These are phyloP conservation scores for Rugonectria rugulosa DNA, from an alignment of 2,329 filamentous ascomycete species.

Conservation along the genomic window DNA sequence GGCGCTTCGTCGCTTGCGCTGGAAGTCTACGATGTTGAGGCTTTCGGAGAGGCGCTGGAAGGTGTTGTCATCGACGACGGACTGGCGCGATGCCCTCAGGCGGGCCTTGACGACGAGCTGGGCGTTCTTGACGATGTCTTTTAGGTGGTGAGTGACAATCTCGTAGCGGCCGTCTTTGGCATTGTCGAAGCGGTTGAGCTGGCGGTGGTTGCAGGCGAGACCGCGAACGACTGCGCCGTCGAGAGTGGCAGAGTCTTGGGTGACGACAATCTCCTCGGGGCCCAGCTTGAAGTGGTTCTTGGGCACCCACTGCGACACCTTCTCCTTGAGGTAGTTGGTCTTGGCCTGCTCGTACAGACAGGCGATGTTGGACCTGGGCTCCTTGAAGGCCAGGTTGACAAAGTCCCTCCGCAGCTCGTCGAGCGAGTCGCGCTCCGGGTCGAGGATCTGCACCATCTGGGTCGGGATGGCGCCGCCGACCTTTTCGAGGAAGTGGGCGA, in stretches of 20 bases:
- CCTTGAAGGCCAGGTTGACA: conserved; percentile 12
- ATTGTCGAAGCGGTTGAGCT: conserved; percentile 17
- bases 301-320: conserved; percentile 4
- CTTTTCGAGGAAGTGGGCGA: conserved; percentile 8
- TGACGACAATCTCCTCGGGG: conserved; percentile 18
- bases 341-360: conserved; percentile 15
- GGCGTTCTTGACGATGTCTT: conserved; percentile 14
- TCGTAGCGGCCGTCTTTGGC: conserved; percentile 17
- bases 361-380: conserved; percentile 10
- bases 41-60: conserved; percentile 16
- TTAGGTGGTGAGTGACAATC: conserved; percentile 2
- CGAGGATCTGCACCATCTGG: conserved; percentile 13
- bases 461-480: conserved; percentile 16
- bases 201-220: conserved; percentile 14
- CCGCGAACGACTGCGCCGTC: conserved; percentile 7
- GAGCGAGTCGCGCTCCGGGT: conserved; percentile 12
- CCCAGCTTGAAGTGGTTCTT: conserved; percentile 17
- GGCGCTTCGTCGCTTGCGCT: conserved; percentile 5
- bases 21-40: conserved; percentile 9
- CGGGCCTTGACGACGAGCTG: conserved; percentile 13
- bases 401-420: conserved; percentile 14
- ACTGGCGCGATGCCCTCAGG: conserved; percentile 13
- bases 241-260: conserved; percentile 6
- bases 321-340: conserved; percentile 17
- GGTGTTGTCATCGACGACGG: conserved; percentile 13